phyloP scores from a whole-genome alignment of 352 stramenopile species.

The Phytophthora rubi region DNA sequence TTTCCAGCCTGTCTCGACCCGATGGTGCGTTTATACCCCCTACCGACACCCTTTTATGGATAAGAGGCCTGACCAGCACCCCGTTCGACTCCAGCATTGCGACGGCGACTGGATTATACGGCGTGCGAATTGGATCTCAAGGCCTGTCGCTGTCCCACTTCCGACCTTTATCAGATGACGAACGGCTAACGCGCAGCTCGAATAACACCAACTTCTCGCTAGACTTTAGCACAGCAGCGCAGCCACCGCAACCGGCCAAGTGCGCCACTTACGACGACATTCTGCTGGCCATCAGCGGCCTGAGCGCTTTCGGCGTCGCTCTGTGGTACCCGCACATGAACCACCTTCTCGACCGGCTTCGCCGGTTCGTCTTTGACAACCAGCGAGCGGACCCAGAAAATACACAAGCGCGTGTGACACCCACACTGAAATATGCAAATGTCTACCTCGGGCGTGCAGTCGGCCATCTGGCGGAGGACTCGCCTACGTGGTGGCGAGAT shows the following conservation, averaged over 20 bases:
- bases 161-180: not conserved
- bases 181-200: not conserved
- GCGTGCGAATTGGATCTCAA: not conserved
- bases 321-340: not conserved
- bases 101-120: not conserved
- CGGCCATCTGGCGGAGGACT: not conserved
- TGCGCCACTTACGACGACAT: not conserved
- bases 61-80: not conserved
- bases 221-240: not conserved
- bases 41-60: not conserved
- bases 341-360: not conserved
- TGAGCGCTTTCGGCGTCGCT: not conserved
- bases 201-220: not conserved
- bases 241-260: not conserved
- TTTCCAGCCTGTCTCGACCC: not conserved
- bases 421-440: not conserved
- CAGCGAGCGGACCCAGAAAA: not conserved
- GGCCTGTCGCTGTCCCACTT: not conserved
- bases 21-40: not conserved
- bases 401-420: not conserved
- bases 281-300: not conserved
- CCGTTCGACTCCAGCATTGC: not conserved
- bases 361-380: not conserved
- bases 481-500: not conserved
- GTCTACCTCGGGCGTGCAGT: not conserved